Base-by-base conservation (phyloP, 129 eudicot species). In the Dittrichia graveolens region DNA sequence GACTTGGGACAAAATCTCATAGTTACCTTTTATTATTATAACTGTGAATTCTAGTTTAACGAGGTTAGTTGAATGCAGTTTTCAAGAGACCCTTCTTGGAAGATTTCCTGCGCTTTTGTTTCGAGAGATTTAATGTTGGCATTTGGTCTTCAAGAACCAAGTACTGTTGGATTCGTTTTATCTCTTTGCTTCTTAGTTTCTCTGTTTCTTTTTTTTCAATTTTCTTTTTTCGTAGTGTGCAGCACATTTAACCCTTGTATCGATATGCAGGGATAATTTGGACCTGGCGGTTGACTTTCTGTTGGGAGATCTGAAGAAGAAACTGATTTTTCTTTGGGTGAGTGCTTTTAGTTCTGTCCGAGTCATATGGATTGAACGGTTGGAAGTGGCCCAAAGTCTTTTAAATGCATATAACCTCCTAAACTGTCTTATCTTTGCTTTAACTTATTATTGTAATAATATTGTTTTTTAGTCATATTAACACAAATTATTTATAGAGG, bases 301-400 rank as follows among this genome's bases (percentile, higher is more conserved):
- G 46, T 76, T 94, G 69, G 94, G 97, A 55, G 87, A 88, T 58
- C 46, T 75, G 63, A 83, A 83, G 81, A 61, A 79, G 48, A 81
- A 84, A 75, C 72, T 94, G 80, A 75, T 86, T 45, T 88, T 94
- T 80, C 56, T 83, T 63, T 94, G 99, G 99, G 99, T 94, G 78
- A 83, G 86, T 69, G 12, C 24, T 59, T 9, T 54, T 37, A 4
- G 11, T 3, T 24, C 31, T 24, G 15, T 48, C 47, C 41, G 54
- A 75, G 75, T 68, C 47, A 73, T 72, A 60, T 61, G 1, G 61
- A 12, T 37, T 16, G 12, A 54, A 56, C 6, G 39, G 61, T 56
- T 56, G 31, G n/a, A 16, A 39, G 40, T 31, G n/a, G 0, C 13
- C 24, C 7, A 8, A 56, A 56, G 39, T 56, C 39, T 39, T 56